phyloP scores from a whole-genome alignment of 352 stramenopile genomes.

The Aphanomyces euteiches region DNA sequence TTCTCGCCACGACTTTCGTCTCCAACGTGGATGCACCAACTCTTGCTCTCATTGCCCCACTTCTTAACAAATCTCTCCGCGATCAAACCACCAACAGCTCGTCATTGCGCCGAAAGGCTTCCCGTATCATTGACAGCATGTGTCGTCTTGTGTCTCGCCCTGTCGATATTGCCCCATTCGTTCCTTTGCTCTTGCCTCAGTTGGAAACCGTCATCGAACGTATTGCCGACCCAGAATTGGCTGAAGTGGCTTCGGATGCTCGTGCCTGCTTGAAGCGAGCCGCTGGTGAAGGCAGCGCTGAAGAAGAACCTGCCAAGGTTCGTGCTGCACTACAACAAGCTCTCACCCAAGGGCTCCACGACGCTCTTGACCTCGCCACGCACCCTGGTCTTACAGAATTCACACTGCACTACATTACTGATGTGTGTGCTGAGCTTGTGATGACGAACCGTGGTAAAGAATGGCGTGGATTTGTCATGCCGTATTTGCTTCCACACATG shows the following conservation, averaged over 20 bases:
- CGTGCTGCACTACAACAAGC: constrained; percentile 48
- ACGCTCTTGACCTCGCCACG: constrained; percentile 44
- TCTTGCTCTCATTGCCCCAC: constrained; percentile 86
- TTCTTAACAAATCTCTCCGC: constrained; percentile 86
- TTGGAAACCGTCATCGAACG: constrained; percentile 89
- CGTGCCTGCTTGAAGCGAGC: constrained; percentile 55
- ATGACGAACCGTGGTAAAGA: constrained; percentile 54
- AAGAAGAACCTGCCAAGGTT: constrained; percentile 56
- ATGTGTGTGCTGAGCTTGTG: constrained; percentile 58
- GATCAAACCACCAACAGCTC: constrained; percentile 90
- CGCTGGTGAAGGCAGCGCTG: constrained; percentile 45
- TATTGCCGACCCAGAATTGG: constrained; percentile 90
- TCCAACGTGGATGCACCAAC: constrained; percentile 88
- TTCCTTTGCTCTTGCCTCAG: constrained; percentile 88
- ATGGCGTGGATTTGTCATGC: constrained; percentile 51
- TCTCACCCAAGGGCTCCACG: constrained; percentile 46
- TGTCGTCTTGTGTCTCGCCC: constrained; percentile 81
- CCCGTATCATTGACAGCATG: constrained; percentile 93
- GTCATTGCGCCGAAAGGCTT: constrained; percentile 87
- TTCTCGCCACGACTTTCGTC: constrained; percentile 91
- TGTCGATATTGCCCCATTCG: constrained; percentile 88
- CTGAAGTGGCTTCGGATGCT: constrained; percentile 57
- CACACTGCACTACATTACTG: constrained; percentile 53
- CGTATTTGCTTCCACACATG: constrained; percentile 57
- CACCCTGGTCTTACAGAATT: constrained; percentile 52